phyloP scores from a whole-genome alignment of 108 stramenopile genomes.

The Mayamaea pseudoterrestris region DNA sequence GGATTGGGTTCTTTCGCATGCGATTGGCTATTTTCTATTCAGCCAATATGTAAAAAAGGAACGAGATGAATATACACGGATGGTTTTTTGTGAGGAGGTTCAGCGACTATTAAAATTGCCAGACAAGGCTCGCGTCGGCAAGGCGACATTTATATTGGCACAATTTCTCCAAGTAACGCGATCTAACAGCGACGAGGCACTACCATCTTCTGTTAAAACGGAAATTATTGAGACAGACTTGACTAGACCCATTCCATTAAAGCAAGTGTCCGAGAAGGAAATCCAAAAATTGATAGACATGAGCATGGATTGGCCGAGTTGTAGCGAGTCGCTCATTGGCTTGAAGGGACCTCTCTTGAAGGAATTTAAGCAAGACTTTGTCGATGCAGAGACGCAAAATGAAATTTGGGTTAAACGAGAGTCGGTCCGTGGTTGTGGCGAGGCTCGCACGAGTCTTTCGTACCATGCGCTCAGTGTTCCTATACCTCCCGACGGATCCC shows the following conservation, averaged over 20 bases:
- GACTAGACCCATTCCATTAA: neutral
- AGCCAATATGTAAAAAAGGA: slow-evolving; percentile 52
- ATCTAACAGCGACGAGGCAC: too few species aligned
- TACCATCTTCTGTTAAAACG: too few species aligned
- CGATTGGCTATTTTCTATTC: slow-evolving; percentile 61
- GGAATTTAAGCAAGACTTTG: neutral
- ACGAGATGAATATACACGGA: slow-evolving; percentile 47
- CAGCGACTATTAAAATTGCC: slow-evolving; percentile 30
- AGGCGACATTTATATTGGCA: slow-evolving; percentile 26
- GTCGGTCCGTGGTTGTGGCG: too few species aligned
- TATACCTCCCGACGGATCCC: too few species aligned
- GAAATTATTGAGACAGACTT: neutral
- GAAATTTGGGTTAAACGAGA: too few species aligned
- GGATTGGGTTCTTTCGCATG: slow-evolving; percentile 44
- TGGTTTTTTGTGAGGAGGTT: slow-evolving; percentile 70
- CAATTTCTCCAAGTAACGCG: too few species aligned
- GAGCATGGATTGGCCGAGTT: slow-evolving; percentile 2
- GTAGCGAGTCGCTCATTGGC: slow-evolving; percentile 4
- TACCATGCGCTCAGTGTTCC: too few species aligned
- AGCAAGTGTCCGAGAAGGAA: neutral
- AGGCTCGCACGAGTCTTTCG: too few species aligned
- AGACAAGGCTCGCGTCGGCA: slow-evolving; percentile 29
- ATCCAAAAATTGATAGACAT: neutral
- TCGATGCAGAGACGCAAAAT: too few species aligned
- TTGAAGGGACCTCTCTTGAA: neutral